Base-by-base conservation (phyloP, 257 asterid species). In the Solanum chilense region DNA sequence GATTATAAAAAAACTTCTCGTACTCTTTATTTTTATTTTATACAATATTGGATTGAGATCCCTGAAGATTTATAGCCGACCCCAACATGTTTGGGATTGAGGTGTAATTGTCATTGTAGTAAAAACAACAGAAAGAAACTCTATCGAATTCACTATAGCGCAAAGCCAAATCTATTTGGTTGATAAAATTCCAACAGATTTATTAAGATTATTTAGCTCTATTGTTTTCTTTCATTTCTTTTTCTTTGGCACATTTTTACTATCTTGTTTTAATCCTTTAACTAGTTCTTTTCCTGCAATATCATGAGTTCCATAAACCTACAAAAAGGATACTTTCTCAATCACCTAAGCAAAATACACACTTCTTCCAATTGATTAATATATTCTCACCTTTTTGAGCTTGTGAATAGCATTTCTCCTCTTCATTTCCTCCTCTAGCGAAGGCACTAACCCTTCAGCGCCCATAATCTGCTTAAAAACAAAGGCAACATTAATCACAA, bases 391-490 rank as follows among this genome's bases (percentile, higher is more conserved):
- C 96, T 92, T 73, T 83, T 91, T 92, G 52, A 93, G 93, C 87
- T 89, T 91, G 56, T 74, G 58, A 58, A 91, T 88, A 44, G 70
- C 90, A 73, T 84, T 89, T 70, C 88, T 88, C 64, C 94, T 90
- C 91, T 83, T 93, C 81, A 87, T 87, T 87, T 93, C 94, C 83
- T 92, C 96, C 89, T 9, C 66, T 71, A 1, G 75, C 75, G 93
- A 91, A 33, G 94, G 94, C 66, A 91, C 76, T 88, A 91, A 89
- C 33, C 94, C 91, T 73, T 92, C 94, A 83, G 90, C 86, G 12
- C 80, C 91, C 93, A 93, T 86, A 70, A 92, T 85, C 96, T 93
- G 78, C 81, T n/a, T 42, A 58, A 42, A 9, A 20, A 37, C 23
- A 18, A 64, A 64, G 73, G 18, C 27, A 56, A 75, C 39, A 58